Evolutionary conservation across 176 grass and related monocot species (phyloP).

Genomic region (Aegilops speltoides): DNA sequence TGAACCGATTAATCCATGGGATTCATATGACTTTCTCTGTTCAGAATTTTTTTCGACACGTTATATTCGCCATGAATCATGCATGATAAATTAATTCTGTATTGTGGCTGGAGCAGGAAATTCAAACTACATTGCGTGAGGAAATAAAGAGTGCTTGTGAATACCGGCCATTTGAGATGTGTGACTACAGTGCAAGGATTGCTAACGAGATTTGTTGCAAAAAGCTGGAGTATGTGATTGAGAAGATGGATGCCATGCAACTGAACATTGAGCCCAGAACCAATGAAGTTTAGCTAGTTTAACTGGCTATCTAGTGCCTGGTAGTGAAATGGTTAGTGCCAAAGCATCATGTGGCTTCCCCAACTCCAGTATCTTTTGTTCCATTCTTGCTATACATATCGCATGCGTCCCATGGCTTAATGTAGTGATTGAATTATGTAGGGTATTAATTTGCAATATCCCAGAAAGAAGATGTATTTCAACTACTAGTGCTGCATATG

Average conservation of each 20-base stretch:
- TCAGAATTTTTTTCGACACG: neutral
- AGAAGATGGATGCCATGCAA: slow-evolving; percentile 77
- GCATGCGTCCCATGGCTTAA: too few relatives aligned
- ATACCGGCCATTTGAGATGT: slow-evolving; percentile 84
- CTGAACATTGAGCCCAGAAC: slow-evolving; percentile 51
- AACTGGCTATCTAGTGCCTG: neutral
- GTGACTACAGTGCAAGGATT: slow-evolving; percentile 80
- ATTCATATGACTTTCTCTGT: neutral
- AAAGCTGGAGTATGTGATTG: slow-evolving; percentile 77
- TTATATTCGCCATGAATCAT: neutral
- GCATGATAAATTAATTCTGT: neutral
- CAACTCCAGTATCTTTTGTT: neutral
- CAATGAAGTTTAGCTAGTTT: slow-evolving; percentile 16
- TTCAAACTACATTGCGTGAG: slow-evolving; percentile 78
- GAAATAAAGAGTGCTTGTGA: slow-evolving; percentile 90
- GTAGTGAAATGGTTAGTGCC: slow-evolving; percentile 1
- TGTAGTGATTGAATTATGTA: neutral
- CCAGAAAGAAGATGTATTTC: neutral
- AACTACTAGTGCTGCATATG: neutral
- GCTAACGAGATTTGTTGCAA: slow-evolving; percentile 88
- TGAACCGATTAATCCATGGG: neutral
- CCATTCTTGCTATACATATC: neutral
- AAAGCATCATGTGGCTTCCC: neutral
- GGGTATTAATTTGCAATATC: neutral
- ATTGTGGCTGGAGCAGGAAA: slow-evolving; percentile 57